Base-by-base conservation (phyloP, 2,329 filamentous ascomycete species). In the Talaromyces atroroseus region DNA sequence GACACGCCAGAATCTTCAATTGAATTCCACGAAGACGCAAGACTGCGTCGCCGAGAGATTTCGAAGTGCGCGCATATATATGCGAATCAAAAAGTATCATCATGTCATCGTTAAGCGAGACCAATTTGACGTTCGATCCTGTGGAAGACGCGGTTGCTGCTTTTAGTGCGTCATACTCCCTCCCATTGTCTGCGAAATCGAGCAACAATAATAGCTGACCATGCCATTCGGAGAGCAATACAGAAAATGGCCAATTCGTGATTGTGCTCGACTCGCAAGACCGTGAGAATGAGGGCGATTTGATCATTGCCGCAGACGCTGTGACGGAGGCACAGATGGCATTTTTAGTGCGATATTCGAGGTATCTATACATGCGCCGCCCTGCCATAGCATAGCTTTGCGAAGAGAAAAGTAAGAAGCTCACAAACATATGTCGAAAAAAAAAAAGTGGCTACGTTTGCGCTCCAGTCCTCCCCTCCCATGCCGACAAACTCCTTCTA, bases 261-360 rank as follows among this genome's bases (percentile, higher is more conserved):
- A 85, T 99, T 60, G 92, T 96, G 38, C 89, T 99, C 68, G 94
- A 99, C 78, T 89, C 90, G 64, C 85, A 90, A 62, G 84, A 86
- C 60, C 92, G 94, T 73, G 94, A 99, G 75, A 99, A 99, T 74
- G 94, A 99, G 81, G 94, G 92, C 73, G 94, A 99, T 77, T 84
- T 99, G 49, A 96, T 97, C 74, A 95, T 97, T 69, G 90, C 94
- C 63, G 92, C 91, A 60, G 79, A 90, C 63, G 82, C 88, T 66
- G 78, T 96, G 62, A 96, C 92, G 8, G 81, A 91, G 23, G 82
- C 89, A 62, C 92, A 97, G 76, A 95, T 95, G 86, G 90, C 91
- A 66, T 99, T 96, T 79, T 87, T 99, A 82, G 84, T 99, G 73
- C 90, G 91, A 67, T 85, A 96, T 79, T 88, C 89, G 40, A 90